Conservation (phyloP, 2,329 filamentous ascomycete genomes). For the Sporothrix brasiliensis region DNA sequence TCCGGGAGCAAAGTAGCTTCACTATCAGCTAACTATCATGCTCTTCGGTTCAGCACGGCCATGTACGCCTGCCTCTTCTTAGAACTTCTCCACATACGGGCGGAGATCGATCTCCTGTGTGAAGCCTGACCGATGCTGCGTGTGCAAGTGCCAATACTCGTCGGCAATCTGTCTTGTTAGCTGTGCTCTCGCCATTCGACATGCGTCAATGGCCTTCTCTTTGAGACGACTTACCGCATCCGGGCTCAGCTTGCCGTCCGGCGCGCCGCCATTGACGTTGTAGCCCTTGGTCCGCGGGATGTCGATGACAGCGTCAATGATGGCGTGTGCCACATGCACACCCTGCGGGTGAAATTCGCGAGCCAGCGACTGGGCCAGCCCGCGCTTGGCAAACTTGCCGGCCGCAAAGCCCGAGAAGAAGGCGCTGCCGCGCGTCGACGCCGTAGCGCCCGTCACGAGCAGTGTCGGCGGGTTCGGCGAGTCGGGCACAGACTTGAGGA, state of each 20-base stretch:
- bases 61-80: constrained; percentile 36
- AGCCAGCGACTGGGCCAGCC: constrained; percentile 72
- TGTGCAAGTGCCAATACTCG: constrained; percentile 81
- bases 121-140: constrained; percentile 76
- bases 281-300: constrained; percentile 68
- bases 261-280: constrained; percentile 49
- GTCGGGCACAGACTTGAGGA: constrained; percentile 62
- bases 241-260: constrained; percentile 68
- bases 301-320: constrained; percentile 85
- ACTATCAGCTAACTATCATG: neutral
- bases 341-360: constrained; percentile 83
- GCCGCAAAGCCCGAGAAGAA: constrained; percentile 71
- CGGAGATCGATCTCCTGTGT: constrained; percentile 81
- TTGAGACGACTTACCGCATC: constrained; percentile 52
- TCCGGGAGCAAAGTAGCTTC: neutral
- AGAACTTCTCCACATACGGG: constrained; percentile 84
- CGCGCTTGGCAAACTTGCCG: constrained; percentile 78
- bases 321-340: constrained; percentile 78
- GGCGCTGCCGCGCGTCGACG: constrained; percentile 72
- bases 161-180: constrained; percentile 71
- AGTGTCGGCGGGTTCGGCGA: constrained; percentile 71
- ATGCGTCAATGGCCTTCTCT: neutral
- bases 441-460: constrained; percentile 86
- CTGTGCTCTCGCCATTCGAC: neutral
- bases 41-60: neutral